phyloP scores from a whole-genome alignment of 1,284 basidiomycete genomes.

The Ceratobasidium sp. region DNA sequence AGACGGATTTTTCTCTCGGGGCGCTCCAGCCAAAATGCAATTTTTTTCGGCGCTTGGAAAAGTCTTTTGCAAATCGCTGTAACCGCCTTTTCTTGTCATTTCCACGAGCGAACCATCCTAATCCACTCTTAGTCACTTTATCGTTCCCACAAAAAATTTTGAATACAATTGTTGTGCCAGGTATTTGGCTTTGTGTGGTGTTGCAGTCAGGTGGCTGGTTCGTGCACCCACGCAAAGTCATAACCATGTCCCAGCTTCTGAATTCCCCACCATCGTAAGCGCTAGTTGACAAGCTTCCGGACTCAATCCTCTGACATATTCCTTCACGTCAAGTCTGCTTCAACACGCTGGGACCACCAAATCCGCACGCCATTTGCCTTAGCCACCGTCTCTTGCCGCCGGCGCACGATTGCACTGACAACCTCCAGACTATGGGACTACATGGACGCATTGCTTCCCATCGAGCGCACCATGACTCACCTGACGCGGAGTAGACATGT shows the following conservation, averaged over 20 bases:
- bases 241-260: no score
- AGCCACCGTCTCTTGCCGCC: neutral
- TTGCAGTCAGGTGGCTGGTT: no score
- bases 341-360: no score
- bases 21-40: no score
- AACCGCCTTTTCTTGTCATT: constrained; percentile 58
- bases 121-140: neutral
- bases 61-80: no score
- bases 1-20: no score
- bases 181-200: no score
- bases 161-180: no score
- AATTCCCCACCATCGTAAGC: no score
- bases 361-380: neutral
- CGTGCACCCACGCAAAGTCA: no score
- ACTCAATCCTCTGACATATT: neutral
- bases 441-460: neutral
- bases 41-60: no score
- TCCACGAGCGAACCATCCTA: constrained; percentile 50
- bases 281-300: neutral
- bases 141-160: no score
- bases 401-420: neutral
- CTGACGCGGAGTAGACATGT: neutral
- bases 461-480: neutral
- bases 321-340: neutral
- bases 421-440: neutral